Percentiles rank a stretch among this genome's conserved stretches.
These are phyloP conservation scores for Plasmodium coatneyi DNA, from an alignment of 169 alveolate species.

Conservation along the genomic window DNA sequence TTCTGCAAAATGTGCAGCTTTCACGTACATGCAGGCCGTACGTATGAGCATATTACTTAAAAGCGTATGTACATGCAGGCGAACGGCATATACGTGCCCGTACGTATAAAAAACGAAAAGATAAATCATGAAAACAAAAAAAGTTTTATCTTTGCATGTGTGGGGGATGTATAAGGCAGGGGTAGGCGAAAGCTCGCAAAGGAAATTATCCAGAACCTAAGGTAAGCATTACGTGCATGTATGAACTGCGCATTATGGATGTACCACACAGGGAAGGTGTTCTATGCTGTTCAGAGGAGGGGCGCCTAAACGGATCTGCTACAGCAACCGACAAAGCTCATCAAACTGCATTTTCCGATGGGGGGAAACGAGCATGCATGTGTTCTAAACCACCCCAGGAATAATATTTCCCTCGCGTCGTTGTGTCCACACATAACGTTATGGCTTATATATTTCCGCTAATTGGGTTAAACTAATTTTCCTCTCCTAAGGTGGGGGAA, in stretches of 20 bases:
- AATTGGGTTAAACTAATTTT: neutral
- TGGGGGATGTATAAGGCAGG: neutral
- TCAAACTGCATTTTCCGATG: neutral
- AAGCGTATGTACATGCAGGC: constrained; percentile 4
- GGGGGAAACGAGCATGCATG: neutral
- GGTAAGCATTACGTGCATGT: neutral
- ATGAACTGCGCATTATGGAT: neutral
- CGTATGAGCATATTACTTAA: neutral
- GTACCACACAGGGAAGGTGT: neutral
- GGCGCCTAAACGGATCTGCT: neutral
- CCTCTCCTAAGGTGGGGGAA: neutral
- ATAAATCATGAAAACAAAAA: neutral
- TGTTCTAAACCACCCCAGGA: neutral
- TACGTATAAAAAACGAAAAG: neutral
- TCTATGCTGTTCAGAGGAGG: neutral
- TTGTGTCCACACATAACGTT: neutral
- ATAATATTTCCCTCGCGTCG: neutral
- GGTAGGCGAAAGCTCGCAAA: neutral
- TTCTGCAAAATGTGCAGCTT: neutral
- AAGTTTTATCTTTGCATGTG: neutral
- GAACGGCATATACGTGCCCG: neutral
- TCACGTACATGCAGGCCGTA: neutral
- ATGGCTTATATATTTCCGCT: neutral
- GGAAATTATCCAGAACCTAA: neutral
- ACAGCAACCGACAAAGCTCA: neutral